Base-by-base conservation (phyloP, 176 grass and related monocot species). In the Olyra latifolia region DNA sequence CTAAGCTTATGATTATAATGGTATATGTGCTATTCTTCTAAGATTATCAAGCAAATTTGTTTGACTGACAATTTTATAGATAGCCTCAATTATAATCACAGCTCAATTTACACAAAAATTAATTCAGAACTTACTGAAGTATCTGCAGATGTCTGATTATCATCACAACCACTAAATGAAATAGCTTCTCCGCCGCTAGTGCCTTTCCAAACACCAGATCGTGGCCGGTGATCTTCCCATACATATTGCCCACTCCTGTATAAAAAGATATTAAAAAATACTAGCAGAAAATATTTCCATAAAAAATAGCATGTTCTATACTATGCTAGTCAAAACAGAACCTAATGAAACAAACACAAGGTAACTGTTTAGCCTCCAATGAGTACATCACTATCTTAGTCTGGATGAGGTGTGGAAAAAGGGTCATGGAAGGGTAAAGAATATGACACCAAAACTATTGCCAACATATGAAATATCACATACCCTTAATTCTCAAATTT, bases 151-250 rank as follows among this genome's bases (percentile, higher is more conserved):
- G 90, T 99, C 84, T 99, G 90, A 80, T 99, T 0, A 79, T 99
- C 96, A 63, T 95, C 96, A 82, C 96, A 99, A 27, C 93, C 96
- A 6, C 96, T 99, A 78, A 99, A 95, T 29, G 96, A 99, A 87
- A 99, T 95, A 78, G 86, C 93, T 82, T 99, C 96, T 29, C 96
- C 96, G 13, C 96, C 96, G 54, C 68, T 93, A 48, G 96, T 95
- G 50, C 96, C 96, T 89, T 95, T 99, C 96, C 96, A 99, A 68
- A 99, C 81, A 72, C 96, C 96, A 60, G 96, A 95, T 49, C 84
- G 71, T 39, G 96, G 90, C 14, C 90, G 82, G 82, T 99, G 96
- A 87, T 99, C 96, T 93, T 99, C 96, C 96, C 96, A 99, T 15
- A 17, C 25, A 86, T 99, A 99, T 59, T 88, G 90, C 25, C 96